phyloP scores from a whole-genome alignment of 2,329 filamentous ascomycete genomes.

The Penicillium sp. region DNA sequence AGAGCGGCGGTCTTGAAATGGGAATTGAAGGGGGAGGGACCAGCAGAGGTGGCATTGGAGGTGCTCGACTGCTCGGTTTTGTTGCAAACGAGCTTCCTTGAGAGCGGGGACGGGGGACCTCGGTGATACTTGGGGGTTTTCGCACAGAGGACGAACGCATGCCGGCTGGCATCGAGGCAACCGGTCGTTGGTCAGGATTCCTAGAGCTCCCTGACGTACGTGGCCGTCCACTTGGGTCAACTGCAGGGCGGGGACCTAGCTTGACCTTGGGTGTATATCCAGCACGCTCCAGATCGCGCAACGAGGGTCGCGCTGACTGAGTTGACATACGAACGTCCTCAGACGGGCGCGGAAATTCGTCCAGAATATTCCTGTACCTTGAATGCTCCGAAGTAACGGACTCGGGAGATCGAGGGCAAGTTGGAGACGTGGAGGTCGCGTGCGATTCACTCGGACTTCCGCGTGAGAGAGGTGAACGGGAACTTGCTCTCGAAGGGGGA shows the following conservation, averaged over 20 bases:
- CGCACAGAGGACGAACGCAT: constrained; percentile 63
- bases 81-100: constrained; percentile 39
- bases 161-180: constrained; percentile 79
- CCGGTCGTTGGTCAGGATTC: constrained; percentile 62
- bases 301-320: constrained; percentile 47
- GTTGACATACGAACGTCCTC: constrained; percentile 41
- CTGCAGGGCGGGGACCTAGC: constrained; percentile 80
- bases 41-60: constrained; percentile 42
- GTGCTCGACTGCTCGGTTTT: constrained; percentile 31
- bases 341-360: constrained; percentile 39
- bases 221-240: constrained; percentile 60
- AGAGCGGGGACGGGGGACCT: constrained; percentile 46
- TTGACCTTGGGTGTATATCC: constrained; percentile 69
- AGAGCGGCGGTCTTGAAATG: constrained; percentile 37
- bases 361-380: constrained; percentile 31
- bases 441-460: constrained; percentile 20
- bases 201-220: constrained; percentile 56
- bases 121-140: constrained; percentile 55
- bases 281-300: constrained; percentile 46
- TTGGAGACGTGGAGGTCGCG: constrained; percentile 19
- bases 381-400: constrained; percentile 26
- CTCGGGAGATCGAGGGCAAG: constrained; percentile 13
- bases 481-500: constrained; percentile 22
- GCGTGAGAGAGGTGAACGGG: constrained; percentile 20
- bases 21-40: constrained; percentile 41